These are phyloP conservation scores for Aspergillus luchuensis DNA, from an alignment of 2,329 filamentous ascomycete species.

Conservation along the genomic window DNA sequence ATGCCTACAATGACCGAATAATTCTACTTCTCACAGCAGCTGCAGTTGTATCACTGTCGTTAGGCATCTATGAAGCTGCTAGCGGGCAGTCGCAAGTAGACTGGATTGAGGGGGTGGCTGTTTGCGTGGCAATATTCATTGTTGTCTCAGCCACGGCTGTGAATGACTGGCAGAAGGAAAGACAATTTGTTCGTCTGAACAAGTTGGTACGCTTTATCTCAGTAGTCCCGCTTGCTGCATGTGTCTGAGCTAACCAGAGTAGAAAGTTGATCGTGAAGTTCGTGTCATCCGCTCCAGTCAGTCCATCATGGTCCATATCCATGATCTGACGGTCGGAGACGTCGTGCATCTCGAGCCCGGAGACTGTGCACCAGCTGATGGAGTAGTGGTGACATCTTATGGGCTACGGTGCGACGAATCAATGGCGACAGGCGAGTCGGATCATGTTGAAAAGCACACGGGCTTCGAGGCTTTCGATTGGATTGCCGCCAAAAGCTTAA, in stretches of 20 bases:
- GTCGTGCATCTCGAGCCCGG: constrained; percentile 67
- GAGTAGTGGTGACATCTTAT: constrained; percentile 65
- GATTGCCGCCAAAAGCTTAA: constrained; percentile 31
- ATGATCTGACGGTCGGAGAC: constrained; percentile 67
- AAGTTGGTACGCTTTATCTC: constrained; percentile 66
- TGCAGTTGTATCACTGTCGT: constrained; percentile 67
- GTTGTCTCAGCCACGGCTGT: constrained; percentile 71
- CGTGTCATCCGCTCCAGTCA: constrained; percentile 67
- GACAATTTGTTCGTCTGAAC: constrained; percentile 74
- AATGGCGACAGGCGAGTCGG: constrained; percentile 69
- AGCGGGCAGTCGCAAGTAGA: constrained; percentile 60
- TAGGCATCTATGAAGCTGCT: constrained; percentile 69
- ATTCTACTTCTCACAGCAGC: constrained; percentile 68
- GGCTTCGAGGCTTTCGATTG: constrained; percentile 52
- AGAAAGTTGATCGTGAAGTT: constrained; percentile 63
- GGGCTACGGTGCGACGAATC: constrained; percentile 70
- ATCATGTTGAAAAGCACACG: constrained; percentile 63
- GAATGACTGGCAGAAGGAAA: constrained; percentile 78
- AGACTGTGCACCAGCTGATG: constrained; percentile 68
- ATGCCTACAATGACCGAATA: constrained; percentile 77
- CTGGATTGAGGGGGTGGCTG: constrained; percentile 78
- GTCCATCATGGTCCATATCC: constrained; percentile 60
- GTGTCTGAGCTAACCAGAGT: neutral
- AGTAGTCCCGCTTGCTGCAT: neutral
- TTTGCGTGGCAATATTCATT: constrained; percentile 73